Evolutionary conservation across 495 filamentous ascomycete genomes (phyloP), one percentile per base, ranked within the genome.

Genomic region (Penicillium desertorum): DNA sequence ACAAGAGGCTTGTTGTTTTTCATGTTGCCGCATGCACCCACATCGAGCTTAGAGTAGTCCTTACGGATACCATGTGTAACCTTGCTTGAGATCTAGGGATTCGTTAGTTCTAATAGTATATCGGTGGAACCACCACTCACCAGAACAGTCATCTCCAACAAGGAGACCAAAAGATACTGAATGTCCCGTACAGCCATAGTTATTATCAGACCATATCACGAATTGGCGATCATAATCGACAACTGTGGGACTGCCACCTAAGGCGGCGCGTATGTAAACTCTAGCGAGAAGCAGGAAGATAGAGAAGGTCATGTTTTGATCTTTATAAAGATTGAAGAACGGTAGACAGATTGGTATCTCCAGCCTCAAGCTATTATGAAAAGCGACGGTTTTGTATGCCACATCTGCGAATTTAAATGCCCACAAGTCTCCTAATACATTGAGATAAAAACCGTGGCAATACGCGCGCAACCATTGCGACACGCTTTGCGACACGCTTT

Each of bases 141-240:
- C 48, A 23, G 32, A 51, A 51, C 22, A 51, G 17, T 34, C 30
- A 11, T 16, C 19, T 41, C 48, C 14, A 41, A 25, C 19, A 25
- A 41, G 48, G 5, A 51, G 32, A n/a, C 20, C 19, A 51, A 51
- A 51, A 27, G 48, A 27, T n/a, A 5, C 0, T 22, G 20, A 39
- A 11, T 51, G 20, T 16, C 47, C 47, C 20, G 32, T 51, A 20
- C 32, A 51, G 47, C 48, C 22, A 51, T 51, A n/a, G 12, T 51
- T 51, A 51, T 41, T 14, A 25, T 51, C 9, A 8, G 34, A 51
- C 48, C 34, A 51, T 41, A 51, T 51, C 34, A 51, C 5, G 14
- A 14, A 51, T 27, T 51, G 12, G 8, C 48, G 11, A 39, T 51
- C 34, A 39, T 51, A 11, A 41, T 51, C 22, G 6, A 51, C 41